Evolutionary conservation across 257 asterid species (phyloP), one percentile per base, ranked within the genome.

Genomic region (Ballota nigra): DNA sequence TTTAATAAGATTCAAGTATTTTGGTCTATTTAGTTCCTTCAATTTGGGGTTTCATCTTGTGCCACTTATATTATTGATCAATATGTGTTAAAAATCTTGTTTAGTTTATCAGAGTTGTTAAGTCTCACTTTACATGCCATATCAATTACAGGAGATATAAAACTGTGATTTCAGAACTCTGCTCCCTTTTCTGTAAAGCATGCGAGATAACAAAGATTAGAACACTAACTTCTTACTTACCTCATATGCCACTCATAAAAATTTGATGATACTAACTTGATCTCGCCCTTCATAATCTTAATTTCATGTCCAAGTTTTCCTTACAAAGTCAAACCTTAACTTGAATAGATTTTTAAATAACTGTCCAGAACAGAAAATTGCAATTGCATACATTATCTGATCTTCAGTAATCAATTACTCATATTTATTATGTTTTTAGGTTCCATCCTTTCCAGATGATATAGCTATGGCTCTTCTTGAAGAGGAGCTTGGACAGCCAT

Each of bases 391-490:
- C 7, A 29, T 69, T 63, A 41, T n/a, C 36, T 66, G 29, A 20
- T 33, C 66, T 41, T 69, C 24, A 5, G 34, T 36, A 49, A 66
- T 73, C 55, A 63, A 72, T 47, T 49, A 68, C 64, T 68, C 59
- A 23, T 7, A 11, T 43, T 51, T 58, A 56, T 75, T 63, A 63
- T 12, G 38, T 57, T 58, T 75, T 71, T 69, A 95, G 99, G 99
- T 95, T 71, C 99, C 99, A 56, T 95, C 99, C 45, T 95, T 84
- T 88, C 99, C 98, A 51, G 97, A 92, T 89, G 99, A 89, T 72
- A 90, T 89, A 62, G 98, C 99, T 38, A 95, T 95, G 99, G 90
- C 99, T 83, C 91, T 92, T 66, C 64, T 95, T 69, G 99, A 92
- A 82, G 97, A 92, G 86, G 98, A 95, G 85, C 96, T 95, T 78